phyloP scores from a whole-genome alignment of 768 basidiomycete species.

The Lentinula lateritia region DNA sequence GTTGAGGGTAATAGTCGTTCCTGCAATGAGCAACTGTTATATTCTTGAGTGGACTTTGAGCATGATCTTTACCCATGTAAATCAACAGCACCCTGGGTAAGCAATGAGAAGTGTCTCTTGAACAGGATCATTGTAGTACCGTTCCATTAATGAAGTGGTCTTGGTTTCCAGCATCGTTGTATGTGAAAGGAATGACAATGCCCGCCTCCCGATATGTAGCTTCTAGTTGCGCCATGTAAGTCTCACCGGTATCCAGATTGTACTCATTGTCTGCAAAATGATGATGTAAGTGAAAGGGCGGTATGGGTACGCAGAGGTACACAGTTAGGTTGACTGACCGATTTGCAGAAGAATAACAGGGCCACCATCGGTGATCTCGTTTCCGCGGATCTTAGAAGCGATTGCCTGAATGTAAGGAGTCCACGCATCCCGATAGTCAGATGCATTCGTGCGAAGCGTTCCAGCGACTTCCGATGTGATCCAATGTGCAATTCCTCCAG shows the following conservation, averaged over 20 bases:
- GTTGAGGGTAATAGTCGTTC: conserved; percentile 70
- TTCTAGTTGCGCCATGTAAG: conserved; percentile 63
- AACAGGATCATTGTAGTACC: conserved; percentile 10
- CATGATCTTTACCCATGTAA: conserved; percentile 51
- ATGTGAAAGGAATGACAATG: conserved; percentile 67
- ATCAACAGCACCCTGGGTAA: conserved; percentile 58
- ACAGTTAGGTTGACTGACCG: not conserved
- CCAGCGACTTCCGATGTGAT: conserved; percentile 43
- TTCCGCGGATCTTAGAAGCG: conserved; percentile 30
- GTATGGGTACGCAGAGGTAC: no score
- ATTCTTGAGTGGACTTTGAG: not conserved
- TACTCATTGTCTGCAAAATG: conserved; percentile 65
- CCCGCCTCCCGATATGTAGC: conserved; percentile 44
- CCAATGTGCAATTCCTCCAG: conserved; percentile 55
- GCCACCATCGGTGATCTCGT: conserved; percentile 49
- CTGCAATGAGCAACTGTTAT: conserved; percentile 19
- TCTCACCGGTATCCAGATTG: conserved; percentile 38
- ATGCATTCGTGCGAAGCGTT: conserved; percentile 47
- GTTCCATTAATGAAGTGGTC: conserved; percentile 66
- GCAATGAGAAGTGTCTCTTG: not conserved
- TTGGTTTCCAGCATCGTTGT: conserved; percentile 59
- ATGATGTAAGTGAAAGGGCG: not conserved
- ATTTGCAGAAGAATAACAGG: conserved; percentile 39
- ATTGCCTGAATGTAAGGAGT: conserved; percentile 45
- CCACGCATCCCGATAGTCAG: conserved; percentile 46